Evolutionary conservation across 2,329 filamentous ascomycete species (phyloP).

Genomic region (Aureobasidium sp.): DNA sequence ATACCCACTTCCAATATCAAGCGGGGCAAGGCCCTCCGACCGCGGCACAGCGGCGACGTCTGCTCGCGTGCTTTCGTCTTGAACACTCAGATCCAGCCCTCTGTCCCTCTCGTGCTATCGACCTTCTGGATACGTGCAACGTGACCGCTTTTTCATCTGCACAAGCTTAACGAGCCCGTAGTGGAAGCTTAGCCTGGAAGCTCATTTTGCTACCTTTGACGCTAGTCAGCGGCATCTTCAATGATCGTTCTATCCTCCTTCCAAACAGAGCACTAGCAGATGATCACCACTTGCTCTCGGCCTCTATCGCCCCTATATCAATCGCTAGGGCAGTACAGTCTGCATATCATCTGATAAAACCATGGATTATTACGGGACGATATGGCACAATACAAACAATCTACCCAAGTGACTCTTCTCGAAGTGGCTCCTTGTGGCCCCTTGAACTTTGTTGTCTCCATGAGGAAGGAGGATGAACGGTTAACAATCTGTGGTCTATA

Average conservation of each 20-base stretch:
- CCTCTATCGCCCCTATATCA: background rate
- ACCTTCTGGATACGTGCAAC: background rate
- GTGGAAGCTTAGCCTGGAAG: background rate
- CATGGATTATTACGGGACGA: background rate
- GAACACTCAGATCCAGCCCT: background rate
- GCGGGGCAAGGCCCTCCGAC: slow-evolving; percentile 1
- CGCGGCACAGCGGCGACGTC: slow-evolving; percentile 4
- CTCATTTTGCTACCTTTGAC: background rate
- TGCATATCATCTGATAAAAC: background rate
- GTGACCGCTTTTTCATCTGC: background rate
- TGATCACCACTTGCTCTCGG: background rate
- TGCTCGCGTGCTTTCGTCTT: slow-evolving; percentile 7
- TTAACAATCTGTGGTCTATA: background rate
- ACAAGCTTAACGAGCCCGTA: no score
- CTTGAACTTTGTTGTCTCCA: slow-evolving; percentile 5
- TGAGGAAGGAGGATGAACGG: background rate
- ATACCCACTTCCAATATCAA: background rate
- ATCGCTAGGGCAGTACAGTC: background rate
- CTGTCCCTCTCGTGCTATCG: background rate
- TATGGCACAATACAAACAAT: background rate
- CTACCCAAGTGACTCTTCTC: no score
- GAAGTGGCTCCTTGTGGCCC: background rate
- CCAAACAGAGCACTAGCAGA: slow-evolving; percentile 1
- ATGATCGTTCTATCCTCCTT: slow-evolving; percentile 12
- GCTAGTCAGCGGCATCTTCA: background rate